Percentiles rank a stretch among this genome's conserved stretches.
Conservation (phyloP, 2,329 filamentous ascomycete genomes). For the Helotiales sp. region DNA sequence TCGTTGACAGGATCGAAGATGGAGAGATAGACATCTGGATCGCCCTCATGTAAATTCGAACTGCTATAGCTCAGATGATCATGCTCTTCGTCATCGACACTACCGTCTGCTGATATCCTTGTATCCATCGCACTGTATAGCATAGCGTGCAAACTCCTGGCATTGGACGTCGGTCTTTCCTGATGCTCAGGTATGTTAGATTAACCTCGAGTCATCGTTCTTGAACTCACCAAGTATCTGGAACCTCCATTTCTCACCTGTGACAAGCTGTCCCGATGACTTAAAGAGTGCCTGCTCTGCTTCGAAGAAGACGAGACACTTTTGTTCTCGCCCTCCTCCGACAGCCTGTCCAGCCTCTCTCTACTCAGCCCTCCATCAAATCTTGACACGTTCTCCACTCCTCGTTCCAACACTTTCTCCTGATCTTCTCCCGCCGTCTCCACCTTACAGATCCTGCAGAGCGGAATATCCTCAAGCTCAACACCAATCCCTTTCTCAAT, state of each 20-base stretch:
- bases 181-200: constrained; percentile 3
- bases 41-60: not conserved
- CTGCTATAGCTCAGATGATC: constrained; percentile 8
- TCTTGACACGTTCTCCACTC: constrained; percentile 44
- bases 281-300: not conserved
- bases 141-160: constrained; percentile 4
- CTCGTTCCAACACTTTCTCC: constrained; percentile 40
- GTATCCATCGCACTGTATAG: constrained; percentile 24
- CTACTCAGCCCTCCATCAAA: constrained; percentile 49
- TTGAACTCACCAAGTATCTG: not conserved
- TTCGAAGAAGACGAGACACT: not conserved
- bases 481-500: constrained; percentile 24
- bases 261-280: not conserved
- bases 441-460: constrained; percentile 49
- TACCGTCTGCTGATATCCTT: constrained; percentile 22
- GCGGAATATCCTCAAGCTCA: constrained; percentile 49
- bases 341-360: constrained; percentile 42
- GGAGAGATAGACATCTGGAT: constrained; percentile 47
- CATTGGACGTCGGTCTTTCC: not conserved
- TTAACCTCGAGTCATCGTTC: not conserved
- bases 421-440: constrained; percentile 36
- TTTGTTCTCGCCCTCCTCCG: constrained; percentile 6
- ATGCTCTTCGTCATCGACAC: not conserved
- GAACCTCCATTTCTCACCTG: not conserved
- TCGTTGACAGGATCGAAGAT: constrained; percentile 49